Evolutionary conservation across 2,329 filamentous ascomycete genomes (phyloP).

Genomic region (Sporothrix schenckii): DNA sequence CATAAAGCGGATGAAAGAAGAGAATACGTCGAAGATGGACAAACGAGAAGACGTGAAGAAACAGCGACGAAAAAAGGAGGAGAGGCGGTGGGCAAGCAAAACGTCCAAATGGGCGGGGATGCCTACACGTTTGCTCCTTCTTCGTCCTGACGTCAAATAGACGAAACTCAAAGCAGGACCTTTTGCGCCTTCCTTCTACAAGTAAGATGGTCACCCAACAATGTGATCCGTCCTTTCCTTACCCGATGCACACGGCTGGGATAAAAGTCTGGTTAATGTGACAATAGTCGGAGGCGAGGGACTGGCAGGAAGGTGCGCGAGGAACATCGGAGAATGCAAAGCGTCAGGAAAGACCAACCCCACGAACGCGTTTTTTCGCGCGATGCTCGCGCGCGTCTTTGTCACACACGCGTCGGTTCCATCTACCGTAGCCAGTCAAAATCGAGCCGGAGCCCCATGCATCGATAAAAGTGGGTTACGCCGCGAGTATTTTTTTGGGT

Average conservation of each 20-base stretch:
- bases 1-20: neutral
- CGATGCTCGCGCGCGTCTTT: conserved; percentile 31
- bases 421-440: conserved; percentile 12
- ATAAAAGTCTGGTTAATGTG: conserved; percentile 1
- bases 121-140: conserved; percentile 7
- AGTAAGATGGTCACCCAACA: conserved; percentile 1
- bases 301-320: neutral
- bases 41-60: neutral
- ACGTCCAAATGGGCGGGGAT: neutral
- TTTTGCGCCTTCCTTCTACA: neutral
- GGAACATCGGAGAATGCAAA: neutral
- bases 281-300: conserved; percentile 4
- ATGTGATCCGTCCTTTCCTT: neutral
- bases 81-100: neutral
- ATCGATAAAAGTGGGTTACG: neutral
- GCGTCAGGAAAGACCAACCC: neutral
- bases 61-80: conserved; percentile 1
- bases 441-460: neutral
- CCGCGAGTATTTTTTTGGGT: conserved; percentile 8
- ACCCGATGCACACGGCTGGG: conserved; percentile 7
- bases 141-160: conserved; percentile 1
- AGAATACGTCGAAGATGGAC: neutral
- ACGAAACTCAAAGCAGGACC: neutral
- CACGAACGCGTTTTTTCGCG: conserved; percentile 37
- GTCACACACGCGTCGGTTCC: conserved; percentile 3